Evolutionary conservation across 2,329 filamentous ascomycete species (phyloP).

Genomic region (Hypoxylon sp.): DNA sequence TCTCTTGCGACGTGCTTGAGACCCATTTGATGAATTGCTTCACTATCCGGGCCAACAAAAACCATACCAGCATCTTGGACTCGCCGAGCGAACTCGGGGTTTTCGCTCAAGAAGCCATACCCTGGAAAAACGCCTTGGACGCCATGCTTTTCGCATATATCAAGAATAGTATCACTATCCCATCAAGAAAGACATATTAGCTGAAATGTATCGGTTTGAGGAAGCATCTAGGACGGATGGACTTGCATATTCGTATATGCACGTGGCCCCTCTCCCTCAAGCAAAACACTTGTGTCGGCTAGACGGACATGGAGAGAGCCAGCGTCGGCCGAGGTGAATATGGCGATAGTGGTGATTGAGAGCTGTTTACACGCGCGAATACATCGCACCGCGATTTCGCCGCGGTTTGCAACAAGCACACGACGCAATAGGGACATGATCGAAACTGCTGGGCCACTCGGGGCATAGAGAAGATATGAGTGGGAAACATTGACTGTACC

Average conservation of each 20-base stretch:
- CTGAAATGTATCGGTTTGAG: neutral
- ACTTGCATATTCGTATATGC: conserved; percentile 44
- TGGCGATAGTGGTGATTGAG: conserved; percentile 37
- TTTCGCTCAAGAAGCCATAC: conserved; percentile 76
- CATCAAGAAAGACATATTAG: conserved; percentile 5
- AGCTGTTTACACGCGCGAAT: conserved; percentile 42
- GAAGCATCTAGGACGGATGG: too few relatives aligned
- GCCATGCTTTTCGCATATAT: conserved; percentile 54
- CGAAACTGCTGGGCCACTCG: neutral
- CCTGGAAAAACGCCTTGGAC: conserved; percentile 74
- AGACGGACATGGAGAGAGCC: conserved; percentile 43
- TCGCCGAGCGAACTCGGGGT: conserved; percentile 69
- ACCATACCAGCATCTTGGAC: conserved; percentile 66
- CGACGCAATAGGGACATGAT: conserved; percentile 26
- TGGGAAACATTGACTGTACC: neutral
- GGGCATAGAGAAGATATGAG: neutral
- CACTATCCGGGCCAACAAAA: conserved; percentile 71
- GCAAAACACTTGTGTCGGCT: conserved; percentile 42
- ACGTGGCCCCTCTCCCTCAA: conserved; percentile 37
- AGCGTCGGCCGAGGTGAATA: conserved; percentile 43
- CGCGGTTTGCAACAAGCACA: conserved; percentile 50
- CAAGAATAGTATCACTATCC: conserved; percentile 37
- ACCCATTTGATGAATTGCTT: conserved; percentile 62
- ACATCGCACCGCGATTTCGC: conserved; percentile 50
- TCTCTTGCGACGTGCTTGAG: conserved; percentile 47